Conservation (phyloP, 1,284 basidiomycete species). For the Ganoderma leucocontextum region DNA sequence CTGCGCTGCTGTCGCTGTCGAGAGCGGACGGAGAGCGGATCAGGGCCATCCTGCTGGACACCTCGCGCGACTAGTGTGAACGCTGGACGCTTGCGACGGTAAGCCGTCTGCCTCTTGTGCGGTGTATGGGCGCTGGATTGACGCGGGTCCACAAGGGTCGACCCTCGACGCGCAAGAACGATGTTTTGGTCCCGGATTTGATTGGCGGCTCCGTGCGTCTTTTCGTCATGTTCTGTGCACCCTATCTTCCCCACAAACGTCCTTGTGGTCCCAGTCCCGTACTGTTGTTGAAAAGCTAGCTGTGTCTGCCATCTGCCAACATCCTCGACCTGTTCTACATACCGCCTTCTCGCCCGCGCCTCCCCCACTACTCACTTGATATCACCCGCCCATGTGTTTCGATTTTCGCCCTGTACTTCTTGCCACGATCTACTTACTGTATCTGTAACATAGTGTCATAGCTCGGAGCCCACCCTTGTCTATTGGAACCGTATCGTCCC, state of each 20-base stretch:
- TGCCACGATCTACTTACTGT: conserved; percentile 10
- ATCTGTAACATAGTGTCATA: conserved; percentile 9
- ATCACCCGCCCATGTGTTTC: neutral
- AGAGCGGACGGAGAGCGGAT: conserved; percentile 28
- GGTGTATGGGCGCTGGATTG: conserved; percentile 3
- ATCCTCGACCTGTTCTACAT: no score
- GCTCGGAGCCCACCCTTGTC: neutral
- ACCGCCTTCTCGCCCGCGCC: neutral
- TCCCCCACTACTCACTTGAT: neutral
- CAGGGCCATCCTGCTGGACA: conserved; percentile 25
- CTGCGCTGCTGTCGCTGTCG: conserved; percentile 25
- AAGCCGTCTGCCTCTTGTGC: conserved; percentile 11
- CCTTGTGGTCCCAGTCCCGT: neutral
- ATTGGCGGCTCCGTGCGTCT: neutral
- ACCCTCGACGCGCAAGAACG: neutral
- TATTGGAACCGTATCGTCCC: conserved; percentile 8
- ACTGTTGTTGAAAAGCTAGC: neutral
- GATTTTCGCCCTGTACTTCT: conserved; percentile 1
- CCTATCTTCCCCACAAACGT: neutral
- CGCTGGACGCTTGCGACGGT: conserved; percentile 12
- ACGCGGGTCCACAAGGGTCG: conserved; percentile 8
- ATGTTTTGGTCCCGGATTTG: neutral
- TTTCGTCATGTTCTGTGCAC: neutral
- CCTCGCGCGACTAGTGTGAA: conserved; percentile 20
- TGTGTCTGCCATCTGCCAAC: conserved; percentile 1